A percentile compares a stretch with the other conserved stretches of the same genome.
Conservation (phyloP, 768 basidiomycete genomes). For the Baorangia bicolor region DNA sequence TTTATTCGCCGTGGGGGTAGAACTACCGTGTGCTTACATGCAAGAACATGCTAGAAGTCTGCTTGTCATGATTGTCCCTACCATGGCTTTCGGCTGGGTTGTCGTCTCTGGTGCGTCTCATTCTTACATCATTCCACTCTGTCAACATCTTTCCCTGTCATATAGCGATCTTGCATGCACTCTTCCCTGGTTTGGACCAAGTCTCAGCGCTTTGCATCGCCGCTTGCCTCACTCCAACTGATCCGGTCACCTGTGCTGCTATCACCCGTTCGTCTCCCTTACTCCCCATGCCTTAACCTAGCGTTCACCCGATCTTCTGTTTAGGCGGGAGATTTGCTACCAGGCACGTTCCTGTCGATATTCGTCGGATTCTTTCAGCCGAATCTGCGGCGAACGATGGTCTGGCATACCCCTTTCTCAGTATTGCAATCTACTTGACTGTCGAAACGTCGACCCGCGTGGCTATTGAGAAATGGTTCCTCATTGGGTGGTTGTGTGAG, state of each 20-base stretch:
- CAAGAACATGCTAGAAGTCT: constrained; percentile 72
- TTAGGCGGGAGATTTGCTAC: constrained; percentile 69
- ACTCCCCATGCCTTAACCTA: not conserved
- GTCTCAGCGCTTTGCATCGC: constrained; percentile 82
- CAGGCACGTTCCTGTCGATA: constrained; percentile 67
- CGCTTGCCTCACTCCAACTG: constrained; percentile 90
- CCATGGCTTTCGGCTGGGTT: constrained; percentile 86
- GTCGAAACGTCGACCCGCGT: constrained; percentile 58
- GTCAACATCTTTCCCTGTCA: not conserved
- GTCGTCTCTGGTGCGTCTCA: constrained; percentile 57
- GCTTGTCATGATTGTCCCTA: constrained; percentile 69
- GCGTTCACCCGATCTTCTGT: not conserved
- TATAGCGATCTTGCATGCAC: constrained; percentile 59
- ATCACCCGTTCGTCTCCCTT: constrained; percentile 56
- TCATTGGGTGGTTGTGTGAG: constrained; percentile 76
- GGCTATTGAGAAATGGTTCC: constrained; percentile 83
- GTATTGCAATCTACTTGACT: constrained; percentile 82
- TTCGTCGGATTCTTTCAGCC: constrained; percentile 79
- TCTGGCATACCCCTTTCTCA: constrained; percentile 89
- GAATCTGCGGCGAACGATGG: constrained; percentile 97
- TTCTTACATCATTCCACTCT: not conserved
- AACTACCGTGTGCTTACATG: constrained; percentile 86
- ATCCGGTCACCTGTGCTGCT: constrained; percentile 88
- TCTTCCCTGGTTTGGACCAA: constrained; percentile 73
- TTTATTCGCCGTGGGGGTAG: constrained; percentile 93